phyloP scores from a whole-genome alignment of 345 rosid genomes.

The Ceriops tagal region DNA sequence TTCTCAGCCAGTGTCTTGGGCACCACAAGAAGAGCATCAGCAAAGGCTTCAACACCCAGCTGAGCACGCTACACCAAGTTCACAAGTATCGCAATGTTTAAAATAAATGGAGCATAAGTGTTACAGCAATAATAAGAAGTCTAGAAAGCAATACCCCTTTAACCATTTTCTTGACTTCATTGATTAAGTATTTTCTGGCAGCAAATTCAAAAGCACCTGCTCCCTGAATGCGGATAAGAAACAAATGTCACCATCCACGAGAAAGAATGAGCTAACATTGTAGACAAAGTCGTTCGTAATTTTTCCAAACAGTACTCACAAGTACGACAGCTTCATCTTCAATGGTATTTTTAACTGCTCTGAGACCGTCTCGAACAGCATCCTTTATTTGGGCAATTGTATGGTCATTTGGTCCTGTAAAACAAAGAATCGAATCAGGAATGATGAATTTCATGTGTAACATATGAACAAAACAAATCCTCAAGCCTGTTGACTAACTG shows the following conservation, averaged over 20 bases:
- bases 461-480: not conserved
- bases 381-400: slow-evolving; percentile 98
- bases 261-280: not conserved
- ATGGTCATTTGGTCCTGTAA: slow-evolving; percentile 91
- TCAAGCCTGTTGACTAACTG: not conserved
- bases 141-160: slow-evolving; percentile 65
- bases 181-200: slow-evolving; percentile 77
- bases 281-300: not conserved
- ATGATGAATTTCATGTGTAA: not conserved
- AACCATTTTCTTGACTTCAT: slow-evolving; percentile 87
- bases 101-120: not conserved
- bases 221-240: slow-evolving; percentile 45
- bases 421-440: slow-evolving; percentile 5
- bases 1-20: slow-evolving; percentile 98
- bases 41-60: slow-evolving; percentile 96
- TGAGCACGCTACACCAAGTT: slow-evolving; percentile 77
- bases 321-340: slow-evolving; percentile 91
- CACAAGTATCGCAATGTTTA: slow-evolving; percentile 13
- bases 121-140: not conserved
- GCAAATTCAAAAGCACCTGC: slow-evolving; percentile 99
- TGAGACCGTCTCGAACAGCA: slow-evolving; percentile 92
- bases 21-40: slow-evolving; percentile 91
- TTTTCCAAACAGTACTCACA: slow-evolving; percentile 36
- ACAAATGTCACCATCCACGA: not conserved
- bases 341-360: slow-evolving; percentile 89